Evolutionary conservation across 2,329 filamentous ascomycete species (phyloP), one percentile per base, ranked within the genome.

Genomic region (Xylaria sp.): DNA sequence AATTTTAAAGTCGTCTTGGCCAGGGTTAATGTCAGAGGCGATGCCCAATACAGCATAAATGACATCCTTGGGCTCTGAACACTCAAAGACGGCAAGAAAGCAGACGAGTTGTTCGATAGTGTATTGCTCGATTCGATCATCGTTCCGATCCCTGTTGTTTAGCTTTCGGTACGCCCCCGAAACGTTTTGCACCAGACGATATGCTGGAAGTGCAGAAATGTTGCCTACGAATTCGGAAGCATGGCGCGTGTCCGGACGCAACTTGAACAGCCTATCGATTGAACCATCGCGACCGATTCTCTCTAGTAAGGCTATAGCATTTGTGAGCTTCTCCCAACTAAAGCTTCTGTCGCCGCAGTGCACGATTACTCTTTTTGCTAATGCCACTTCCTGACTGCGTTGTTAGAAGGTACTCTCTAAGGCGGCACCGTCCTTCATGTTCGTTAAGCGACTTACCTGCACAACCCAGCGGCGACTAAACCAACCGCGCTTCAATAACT

Each of bases 31-130:
- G 17, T 63, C 66, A 7, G 48, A 51, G 6, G 61, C 66, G 36
- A 68, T 68, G 9, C 56, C 66, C 8, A 68, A 24, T 17, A 68
- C n/a, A 5, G 66, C 42, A 21, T 68, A 68, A 11, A 68, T 68
- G 11, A 55, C 48, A 58, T 68, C 66, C 17, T 42, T 36, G 14
- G 61, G 66, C 50, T 68, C 51, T 53, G 58, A 56, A 34, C 48
- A 57, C 36, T 65, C 24, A 42, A 68, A 68, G 14, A 63, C 42
- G 17, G 47, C 56, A 39, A 68, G 60, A 51, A 32, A 61, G n/a
- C 55, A 68, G 30, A 68, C 54, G 11, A 68, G 61, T 4, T 65
- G 58, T 48, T 68, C 66, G 11, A 68, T 50, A 48, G 53, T 3
- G 17, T 12, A 9, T 32, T 2, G 1, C 17, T 55, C 50, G 32